Evolutionary conservation across 2,329 filamentous ascomycete species (phyloP).

Genomic region (Penicillium sp.): DNA sequence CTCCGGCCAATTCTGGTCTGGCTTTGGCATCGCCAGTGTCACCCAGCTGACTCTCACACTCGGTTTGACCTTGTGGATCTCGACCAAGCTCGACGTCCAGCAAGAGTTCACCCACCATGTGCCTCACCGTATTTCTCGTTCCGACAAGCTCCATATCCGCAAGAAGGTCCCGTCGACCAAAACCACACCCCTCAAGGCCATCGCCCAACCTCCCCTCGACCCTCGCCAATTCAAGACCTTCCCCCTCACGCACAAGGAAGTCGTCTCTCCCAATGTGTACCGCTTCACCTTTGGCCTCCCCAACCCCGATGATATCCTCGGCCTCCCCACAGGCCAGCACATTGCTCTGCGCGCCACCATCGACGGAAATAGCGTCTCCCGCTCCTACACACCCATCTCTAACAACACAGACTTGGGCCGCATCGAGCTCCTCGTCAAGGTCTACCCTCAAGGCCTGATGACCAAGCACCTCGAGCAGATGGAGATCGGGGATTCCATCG

Average conservation of each 20-base stretch:
- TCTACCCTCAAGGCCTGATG: constrained; percentile 28
- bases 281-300: constrained; percentile 51
- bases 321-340: constrained; percentile 55
- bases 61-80: constrained; percentile 18
- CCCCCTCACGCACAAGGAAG: constrained; percentile 18
- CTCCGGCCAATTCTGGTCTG: constrained; percentile 18
- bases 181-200: neutral
- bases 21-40: constrained; percentile 21
- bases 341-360: constrained; percentile 49
- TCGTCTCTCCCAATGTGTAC: constrained; percentile 29
- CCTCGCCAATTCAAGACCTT: constrained; percentile 43
- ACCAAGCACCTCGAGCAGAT: constrained; percentile 29
- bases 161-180: neutral
- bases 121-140: constrained; percentile 29
- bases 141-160: neutral
- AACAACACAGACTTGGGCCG: constrained; percentile 26
- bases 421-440: constrained; percentile 30
- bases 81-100: constrained; percentile 24
- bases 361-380: constrained; percentile 44
- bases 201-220: constrained; percentile 30
- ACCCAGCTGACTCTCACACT: constrained; percentile 20
- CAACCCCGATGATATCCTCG: constrained; percentile 42
- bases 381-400: constrained; percentile 51
- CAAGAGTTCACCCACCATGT: constrained; percentile 27
- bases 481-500: constrained; percentile 26